Percentiles rank a stretch among this genome's conserved stretches.
Evolutionary conservation across 1,139 yeast genomes (phyloP).

Genomic region (Geotrichum reessii): DNA sequence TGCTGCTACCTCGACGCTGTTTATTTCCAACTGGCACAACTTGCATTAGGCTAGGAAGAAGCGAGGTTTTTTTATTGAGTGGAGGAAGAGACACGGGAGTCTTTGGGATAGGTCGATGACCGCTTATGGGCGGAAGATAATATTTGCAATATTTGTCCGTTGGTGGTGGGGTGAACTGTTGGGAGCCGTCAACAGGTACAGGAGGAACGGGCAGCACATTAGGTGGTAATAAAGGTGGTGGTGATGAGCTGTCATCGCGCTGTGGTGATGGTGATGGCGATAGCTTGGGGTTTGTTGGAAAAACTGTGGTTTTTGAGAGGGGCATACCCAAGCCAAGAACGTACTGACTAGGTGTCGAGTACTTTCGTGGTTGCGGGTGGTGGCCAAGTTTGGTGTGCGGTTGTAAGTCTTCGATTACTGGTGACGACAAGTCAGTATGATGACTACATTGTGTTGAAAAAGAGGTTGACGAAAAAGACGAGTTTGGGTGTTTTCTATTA

Average conservation of each 20-base stretch:
- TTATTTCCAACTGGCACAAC: neutral
- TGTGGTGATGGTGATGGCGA: neutral
- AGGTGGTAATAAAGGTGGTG: neutral
- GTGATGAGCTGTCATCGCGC: neutral
- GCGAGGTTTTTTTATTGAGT: neutral
- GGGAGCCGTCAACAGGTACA: neutral
- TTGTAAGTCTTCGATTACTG: conserved; percentile 17
- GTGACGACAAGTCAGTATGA: conserved; percentile 10
- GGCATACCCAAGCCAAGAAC: neutral
- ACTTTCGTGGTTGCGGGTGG: neutral
- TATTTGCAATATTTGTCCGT: conserved; percentile 10
- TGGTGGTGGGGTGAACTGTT: conserved; percentile 10
- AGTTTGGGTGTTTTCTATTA: neutral
- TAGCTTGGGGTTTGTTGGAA: conserved; percentile 3
- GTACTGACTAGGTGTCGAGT: conserved; percentile 7
- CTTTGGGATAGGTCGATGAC: neutral
- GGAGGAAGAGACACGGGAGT: conserved; percentile 5
- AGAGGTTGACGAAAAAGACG: neutral
- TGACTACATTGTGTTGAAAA: neutral
- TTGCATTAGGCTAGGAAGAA: neutral
- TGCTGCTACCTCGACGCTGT: neutral
- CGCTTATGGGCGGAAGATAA: conserved; percentile 12
- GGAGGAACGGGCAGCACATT: conserved; percentile 1
- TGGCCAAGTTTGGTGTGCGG: neutral
- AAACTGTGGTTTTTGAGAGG: neutral